Evolutionary conservation across 1,284 basidiomycete genomes (phyloP).

Genomic region (Fomitopsis betulina): DNA sequence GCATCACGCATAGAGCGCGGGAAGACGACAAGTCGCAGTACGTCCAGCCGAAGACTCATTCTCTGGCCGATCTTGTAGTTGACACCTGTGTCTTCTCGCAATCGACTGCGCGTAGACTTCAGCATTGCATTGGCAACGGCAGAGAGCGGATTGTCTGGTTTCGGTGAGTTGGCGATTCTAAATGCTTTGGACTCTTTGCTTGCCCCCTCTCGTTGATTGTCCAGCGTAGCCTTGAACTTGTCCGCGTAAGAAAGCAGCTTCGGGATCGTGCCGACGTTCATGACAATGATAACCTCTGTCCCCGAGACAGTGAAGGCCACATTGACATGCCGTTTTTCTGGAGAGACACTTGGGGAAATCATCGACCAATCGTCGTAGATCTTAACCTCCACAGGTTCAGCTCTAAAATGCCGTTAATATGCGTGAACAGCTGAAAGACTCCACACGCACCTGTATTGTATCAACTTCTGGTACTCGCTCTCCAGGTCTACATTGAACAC

Average conservation of each 20-base stretch:
- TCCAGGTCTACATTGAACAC: constrained; percentile 64
- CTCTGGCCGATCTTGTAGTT: constrained; percentile 64
- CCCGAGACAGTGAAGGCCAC: constrained; percentile 77
- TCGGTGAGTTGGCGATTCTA: constrained; percentile 57
- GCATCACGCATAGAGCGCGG: constrained; percentile 70
- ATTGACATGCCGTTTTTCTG: constrained; percentile 56
- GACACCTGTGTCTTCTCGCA: constrained; percentile 59
- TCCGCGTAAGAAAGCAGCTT: constrained; percentile 67
- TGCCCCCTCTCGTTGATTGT: constrained; percentile 69
- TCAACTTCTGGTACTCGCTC: constrained; percentile 72
- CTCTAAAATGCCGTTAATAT: constrained; percentile 36
- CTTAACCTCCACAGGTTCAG: constrained; percentile 72
- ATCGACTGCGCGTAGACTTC: constrained; percentile 61
- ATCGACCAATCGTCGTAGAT: constrained; percentile 83
- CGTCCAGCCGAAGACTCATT: constrained; percentile 62
- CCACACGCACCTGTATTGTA: constrained; percentile 69
- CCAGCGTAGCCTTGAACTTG: constrained; percentile 70
- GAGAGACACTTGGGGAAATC: constrained; percentile 34
- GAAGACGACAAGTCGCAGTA: constrained; percentile 65
- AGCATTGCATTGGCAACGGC: constrained; percentile 83
- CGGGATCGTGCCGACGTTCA: constrained; percentile 71
- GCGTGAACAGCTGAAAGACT: background rate
- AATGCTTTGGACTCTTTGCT: constrained; percentile 71
- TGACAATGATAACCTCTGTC: constrained; percentile 64
- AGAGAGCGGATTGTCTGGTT: constrained; percentile 73